Evolutionary conservation across 106 monocot species (phyloP).

Genomic region (Dendrobium huoshanense): DNA sequence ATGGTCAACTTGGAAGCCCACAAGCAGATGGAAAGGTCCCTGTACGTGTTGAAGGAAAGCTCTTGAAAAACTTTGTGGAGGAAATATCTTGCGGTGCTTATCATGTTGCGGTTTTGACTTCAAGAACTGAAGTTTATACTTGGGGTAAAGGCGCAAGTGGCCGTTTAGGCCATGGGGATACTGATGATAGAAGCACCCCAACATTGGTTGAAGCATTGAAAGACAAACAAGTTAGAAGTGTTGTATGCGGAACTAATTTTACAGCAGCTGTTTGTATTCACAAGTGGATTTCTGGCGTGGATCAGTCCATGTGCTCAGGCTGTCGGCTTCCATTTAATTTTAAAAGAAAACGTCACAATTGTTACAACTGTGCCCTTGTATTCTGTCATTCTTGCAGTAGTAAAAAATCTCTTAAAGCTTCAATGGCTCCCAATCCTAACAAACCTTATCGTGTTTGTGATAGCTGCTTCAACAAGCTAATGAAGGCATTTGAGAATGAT

Average conservation of each 20-base stretch:
- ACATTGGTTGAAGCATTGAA: slow-evolving; percentile 70
- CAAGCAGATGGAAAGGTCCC: slow-evolving; percentile 67
- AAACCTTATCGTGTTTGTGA: slow-evolving; percentile 96
- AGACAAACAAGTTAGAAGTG: slow-evolving; percentile 75
- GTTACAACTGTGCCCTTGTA: slow-evolving; percentile 95
- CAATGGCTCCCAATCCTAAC: slow-evolving; percentile 88
- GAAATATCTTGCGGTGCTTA: slow-evolving; percentile 78
- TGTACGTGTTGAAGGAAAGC: slow-evolving; percentile 61
- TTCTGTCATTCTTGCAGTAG: slow-evolving; percentile 97
- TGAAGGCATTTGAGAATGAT: slow-evolving; percentile 54
- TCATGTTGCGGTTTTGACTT: slow-evolving; percentile 77
- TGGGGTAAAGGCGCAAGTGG: slow-evolving; percentile 90
- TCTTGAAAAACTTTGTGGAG: slow-evolving; percentile 64
- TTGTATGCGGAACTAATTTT: slow-evolving; percentile 72
- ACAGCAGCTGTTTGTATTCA: slow-evolving; percentile 78
- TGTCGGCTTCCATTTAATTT: slow-evolving; percentile 93
- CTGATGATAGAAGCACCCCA: slow-evolving; percentile 55
- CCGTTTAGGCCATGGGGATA: slow-evolving; percentile 70
- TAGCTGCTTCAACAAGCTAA: slow-evolving; percentile 72
- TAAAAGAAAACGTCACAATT: slow-evolving; percentile 96
- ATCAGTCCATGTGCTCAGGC: slow-evolving; percentile 94
- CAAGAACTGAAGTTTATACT: slow-evolving; percentile 80
- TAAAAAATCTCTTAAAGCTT: slow-evolving; percentile 87
- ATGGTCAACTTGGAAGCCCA: slow-evolving; percentile 81
- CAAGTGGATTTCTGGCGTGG: slow-evolving; percentile 76